These are phyloP conservation scores for Penicillium sp. DNA, from an alignment of 2,329 filamentous ascomycete genomes.

Conservation along the genomic window DNA sequence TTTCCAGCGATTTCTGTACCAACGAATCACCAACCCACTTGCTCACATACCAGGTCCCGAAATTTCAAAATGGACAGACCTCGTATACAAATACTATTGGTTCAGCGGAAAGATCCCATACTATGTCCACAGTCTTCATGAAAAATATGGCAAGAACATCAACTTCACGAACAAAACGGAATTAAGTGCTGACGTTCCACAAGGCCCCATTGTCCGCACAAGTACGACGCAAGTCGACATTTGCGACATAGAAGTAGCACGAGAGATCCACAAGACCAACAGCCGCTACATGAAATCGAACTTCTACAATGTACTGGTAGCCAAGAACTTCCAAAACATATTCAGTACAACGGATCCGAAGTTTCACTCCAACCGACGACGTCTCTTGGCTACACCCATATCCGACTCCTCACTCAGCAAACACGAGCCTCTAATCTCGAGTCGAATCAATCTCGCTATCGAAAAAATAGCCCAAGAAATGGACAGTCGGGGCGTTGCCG, in stretches of 20 bases:
- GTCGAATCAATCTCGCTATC: constrained; percentile 43
- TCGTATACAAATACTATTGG: constrained; percentile 24
- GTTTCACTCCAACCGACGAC: constrained; percentile 43
- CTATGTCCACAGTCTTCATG: constrained; percentile 30
- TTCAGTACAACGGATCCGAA: constrained; percentile 45
- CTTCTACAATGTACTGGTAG: constrained; percentile 31
- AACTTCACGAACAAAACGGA: background rate
- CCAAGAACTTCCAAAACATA: constrained; percentile 28
- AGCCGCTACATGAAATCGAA: constrained; percentile 35
- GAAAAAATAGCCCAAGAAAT: constrained; percentile 49
- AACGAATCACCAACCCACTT: constrained; percentile 13
- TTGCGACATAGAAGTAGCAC: constrained; percentile 36
- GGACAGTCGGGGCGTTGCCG: constrained; percentile 35
- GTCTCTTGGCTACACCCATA: constrained; percentile 41
- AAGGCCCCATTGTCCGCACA: constrained; percentile 36
- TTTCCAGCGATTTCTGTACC: constrained; percentile 9
- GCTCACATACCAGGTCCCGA: constrained; percentile 24
- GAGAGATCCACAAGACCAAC: constrained; percentile 37
- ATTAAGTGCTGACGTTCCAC: background rate
- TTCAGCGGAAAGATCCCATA: constrained; percentile 17
- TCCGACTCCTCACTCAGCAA: constrained; percentile 23
- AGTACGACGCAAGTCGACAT: constrained; percentile 35
- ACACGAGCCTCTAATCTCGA: constrained; percentile 44
- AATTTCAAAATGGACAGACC: constrained; percentile 27
- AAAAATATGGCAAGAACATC: constrained; percentile 27